These are phyloP conservation scores for Aspergillus sp. DNA, from an alignment of 2,329 filamentous ascomycete species.

Conservation along the genomic window DNA sequence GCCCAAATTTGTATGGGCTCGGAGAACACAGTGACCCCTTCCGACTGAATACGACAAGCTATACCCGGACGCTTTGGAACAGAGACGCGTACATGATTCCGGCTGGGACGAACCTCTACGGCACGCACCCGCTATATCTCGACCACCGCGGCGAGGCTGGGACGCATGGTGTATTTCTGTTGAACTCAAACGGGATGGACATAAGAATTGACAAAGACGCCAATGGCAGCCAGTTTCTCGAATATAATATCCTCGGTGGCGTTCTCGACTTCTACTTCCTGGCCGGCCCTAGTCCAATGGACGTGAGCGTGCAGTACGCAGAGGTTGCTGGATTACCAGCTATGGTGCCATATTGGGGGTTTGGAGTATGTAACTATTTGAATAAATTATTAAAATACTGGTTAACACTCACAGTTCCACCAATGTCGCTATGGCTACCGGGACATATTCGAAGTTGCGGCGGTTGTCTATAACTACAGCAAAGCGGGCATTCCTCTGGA, in stretches of 20 bases:
- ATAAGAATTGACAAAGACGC: slow-evolving; percentile 67
- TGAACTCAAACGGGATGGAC: slow-evolving; percentile 77
- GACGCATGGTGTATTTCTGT: slow-evolving; percentile 66
- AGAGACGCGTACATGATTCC: slow-evolving; percentile 66
- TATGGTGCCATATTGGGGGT: slow-evolving; percentile 65
- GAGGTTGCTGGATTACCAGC: slow-evolving; percentile 57
- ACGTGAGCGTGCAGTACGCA: slow-evolving; percentile 61
- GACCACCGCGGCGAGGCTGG: slow-evolving; percentile 63
- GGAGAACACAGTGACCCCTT: slow-evolving; percentile 75
- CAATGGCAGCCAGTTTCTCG: slow-evolving; percentile 64
- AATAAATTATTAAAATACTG: neutral
- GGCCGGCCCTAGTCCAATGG: slow-evolving; percentile 57
- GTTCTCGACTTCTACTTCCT: slow-evolving; percentile 72
- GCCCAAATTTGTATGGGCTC: slow-evolving; percentile 73
- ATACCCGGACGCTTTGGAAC: slow-evolving; percentile 69
- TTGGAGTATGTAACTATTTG: slow-evolving; percentile 49
- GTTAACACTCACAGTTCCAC: slow-evolving; percentile 43
- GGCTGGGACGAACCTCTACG: slow-evolving; percentile 66
- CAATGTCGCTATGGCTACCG: slow-evolving; percentile 65
- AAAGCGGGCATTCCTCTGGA: slow-evolving; percentile 44
- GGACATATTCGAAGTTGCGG: slow-evolving; percentile 46
- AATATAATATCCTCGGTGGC: slow-evolving; percentile 77
- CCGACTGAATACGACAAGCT: slow-evolving; percentile 66
- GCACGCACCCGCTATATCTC: slow-evolving; percentile 71
- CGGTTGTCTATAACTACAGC: slow-evolving; percentile 45